Percentiles rank a stretch among this genome's conserved stretches.
Evolutionary conservation across 2,329 filamentous ascomycete genomes (phyloP).

Genomic region (Dryadomyces sulphureus): DNA sequence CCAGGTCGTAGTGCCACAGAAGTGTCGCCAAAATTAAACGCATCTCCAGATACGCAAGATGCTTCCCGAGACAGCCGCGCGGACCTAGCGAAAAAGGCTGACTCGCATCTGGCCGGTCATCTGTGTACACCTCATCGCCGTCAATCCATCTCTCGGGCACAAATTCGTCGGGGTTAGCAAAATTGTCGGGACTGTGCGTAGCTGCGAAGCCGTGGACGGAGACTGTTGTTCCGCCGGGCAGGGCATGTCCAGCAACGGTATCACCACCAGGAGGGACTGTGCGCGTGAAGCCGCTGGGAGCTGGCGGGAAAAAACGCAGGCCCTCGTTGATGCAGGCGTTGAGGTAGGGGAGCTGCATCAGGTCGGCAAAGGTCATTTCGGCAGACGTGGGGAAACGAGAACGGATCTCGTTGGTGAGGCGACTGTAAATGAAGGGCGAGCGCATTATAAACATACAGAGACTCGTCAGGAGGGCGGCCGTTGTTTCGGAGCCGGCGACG

Average conservation of each 20-base stretch:
- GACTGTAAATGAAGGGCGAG: slow-evolving; percentile 8
- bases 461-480: slow-evolving; percentile 23
- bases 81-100: slow-evolving; percentile 34
- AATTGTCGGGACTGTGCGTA: slow-evolving; percentile 24
- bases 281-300: slow-evolving; percentile 4
- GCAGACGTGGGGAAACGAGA: slow-evolving; percentile 7
- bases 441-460: slow-evolving; percentile 13
- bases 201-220: neutral
- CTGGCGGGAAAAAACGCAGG: slow-evolving; percentile 12
- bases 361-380: slow-evolving; percentile 12
- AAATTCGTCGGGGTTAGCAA: slow-evolving; percentile 22
- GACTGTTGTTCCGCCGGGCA: slow-evolving; percentile 22
- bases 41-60: slow-evolving; percentile 16
- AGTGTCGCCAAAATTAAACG: slow-evolving; percentile 12
- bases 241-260: slow-evolving; percentile 11
- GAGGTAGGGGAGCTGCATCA: slow-evolving; percentile 14
- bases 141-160: slow-evolving; percentile 33
- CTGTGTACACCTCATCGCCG: slow-evolving; percentile 19
- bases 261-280: slow-evolving; percentile 12
- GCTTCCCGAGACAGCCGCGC: slow-evolving; percentile 31
- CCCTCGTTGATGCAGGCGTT: slow-evolving; percentile 15
- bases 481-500: slow-evolving; percentile 33
- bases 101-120: slow-evolving; percentile 27
- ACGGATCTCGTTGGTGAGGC: neutral
- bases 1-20: slow-evolving; percentile 15